Conservation (phyloP, 179 eudicot genomes). For the Monotropa hypopitys region DNA sequence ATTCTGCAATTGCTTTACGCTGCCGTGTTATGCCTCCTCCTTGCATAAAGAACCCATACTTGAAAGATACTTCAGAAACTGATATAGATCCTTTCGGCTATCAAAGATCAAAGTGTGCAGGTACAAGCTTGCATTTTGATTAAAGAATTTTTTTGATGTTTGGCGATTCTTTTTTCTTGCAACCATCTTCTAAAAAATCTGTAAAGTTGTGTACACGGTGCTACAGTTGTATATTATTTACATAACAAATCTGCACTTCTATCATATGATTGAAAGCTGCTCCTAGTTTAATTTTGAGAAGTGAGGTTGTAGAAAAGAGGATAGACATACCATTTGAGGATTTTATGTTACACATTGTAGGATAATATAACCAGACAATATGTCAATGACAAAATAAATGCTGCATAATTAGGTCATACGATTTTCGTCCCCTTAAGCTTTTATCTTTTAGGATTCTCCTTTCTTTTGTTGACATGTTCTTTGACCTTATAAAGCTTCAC, state of each 20-base stretch:
- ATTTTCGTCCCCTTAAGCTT: not conserved
- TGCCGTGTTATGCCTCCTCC: slow-evolving; percentile 95
- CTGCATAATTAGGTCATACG: too few relatives aligned
- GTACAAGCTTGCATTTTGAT: slow-evolving; percentile 21
- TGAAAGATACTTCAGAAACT: slow-evolving; percentile 29
- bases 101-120: slow-evolving; percentile 65
- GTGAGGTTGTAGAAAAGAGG: not conserved
- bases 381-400: not conserved
- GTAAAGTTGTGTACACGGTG: not conserved
- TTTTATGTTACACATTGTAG: not conserved
- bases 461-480: not conserved
- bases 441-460: not conserved
- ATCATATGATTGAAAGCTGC: too few relatives aligned
- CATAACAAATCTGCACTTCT: not conserved
- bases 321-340: not conserved
- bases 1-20: slow-evolving; percentile 80
- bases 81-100: slow-evolving; percentile 53
- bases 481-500: not conserved
- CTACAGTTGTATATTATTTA: not conserved
- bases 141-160: not conserved
- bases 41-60: slow-evolving; percentile 71
- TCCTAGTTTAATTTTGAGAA: not conserved
- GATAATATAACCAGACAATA: not conserved
- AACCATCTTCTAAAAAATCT: not conserved
- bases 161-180: not conserved